Conservation (phyloP, 164 flowering plant species). For the Buxus sempervirens region DNA sequence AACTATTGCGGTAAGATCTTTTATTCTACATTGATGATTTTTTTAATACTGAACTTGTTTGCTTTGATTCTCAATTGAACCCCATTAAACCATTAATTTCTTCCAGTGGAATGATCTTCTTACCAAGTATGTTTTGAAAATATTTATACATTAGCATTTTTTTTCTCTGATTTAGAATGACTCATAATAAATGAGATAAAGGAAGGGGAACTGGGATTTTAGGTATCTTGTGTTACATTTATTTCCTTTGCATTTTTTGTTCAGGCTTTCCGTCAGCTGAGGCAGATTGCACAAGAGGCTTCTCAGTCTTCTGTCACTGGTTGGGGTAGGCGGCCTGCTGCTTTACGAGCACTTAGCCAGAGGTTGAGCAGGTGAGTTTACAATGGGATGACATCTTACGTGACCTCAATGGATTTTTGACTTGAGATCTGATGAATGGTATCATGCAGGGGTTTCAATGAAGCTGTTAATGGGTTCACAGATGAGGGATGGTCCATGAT, state of each 20-base stretch:
- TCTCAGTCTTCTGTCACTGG: constrained; percentile 59
- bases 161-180: background rate
- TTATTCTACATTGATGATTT: background rate
- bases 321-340: constrained; percentile 90
- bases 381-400: background rate
- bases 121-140: too few relatives aligned
- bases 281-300: constrained; percentile 85
- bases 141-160: background rate
- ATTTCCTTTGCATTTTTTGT: constrained; percentile 3
- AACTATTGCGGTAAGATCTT: constrained; percentile 69
- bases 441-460: constrained; percentile 78
- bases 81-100: background rate
- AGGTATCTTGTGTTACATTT: background rate
- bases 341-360: constrained; percentile 76
- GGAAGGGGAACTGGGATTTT: background rate
- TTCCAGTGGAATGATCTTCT: background rate
- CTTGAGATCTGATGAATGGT: constrained; percentile 1
- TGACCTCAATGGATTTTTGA: background rate
- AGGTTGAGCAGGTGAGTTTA: constrained; percentile 69
- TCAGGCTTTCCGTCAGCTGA: constrained; percentile 88
- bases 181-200: background rate
- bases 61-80: background rate
- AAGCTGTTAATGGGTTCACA: constrained; percentile 88
- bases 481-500: constrained; percentile 96
- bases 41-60: background rate